Conservation (phyloP, 2,329 filamentous ascomycete genomes). For the Monilinia vaccinii-corymbosi region DNA sequence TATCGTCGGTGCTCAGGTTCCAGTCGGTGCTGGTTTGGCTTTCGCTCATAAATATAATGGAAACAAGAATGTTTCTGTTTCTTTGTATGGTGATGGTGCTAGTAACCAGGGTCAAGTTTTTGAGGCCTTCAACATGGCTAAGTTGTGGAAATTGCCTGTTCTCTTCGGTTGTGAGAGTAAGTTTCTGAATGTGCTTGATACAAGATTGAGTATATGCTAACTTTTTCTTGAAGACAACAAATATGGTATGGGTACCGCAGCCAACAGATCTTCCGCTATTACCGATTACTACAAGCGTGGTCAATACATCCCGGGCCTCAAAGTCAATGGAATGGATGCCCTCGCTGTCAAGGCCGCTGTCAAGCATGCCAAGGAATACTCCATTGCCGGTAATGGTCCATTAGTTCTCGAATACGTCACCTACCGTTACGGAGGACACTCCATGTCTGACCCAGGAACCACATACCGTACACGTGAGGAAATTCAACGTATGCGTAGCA, state of each 20-base stretch:
- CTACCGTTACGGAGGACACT: constrained; percentile 98
- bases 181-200: constrained; percentile 33
- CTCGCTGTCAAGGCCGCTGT: constrained; percentile 96
- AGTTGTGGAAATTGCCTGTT: constrained; percentile 93
- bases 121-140: constrained; percentile 99
- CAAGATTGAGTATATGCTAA: neutral
- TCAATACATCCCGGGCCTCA: constrained; percentile 98
- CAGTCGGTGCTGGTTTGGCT: constrained; percentile 89
- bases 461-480: constrained; percentile 99
- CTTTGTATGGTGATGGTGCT: constrained; percentile 95
- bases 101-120: constrained; percentile 99
- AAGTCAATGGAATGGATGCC: constrained; percentile 99
- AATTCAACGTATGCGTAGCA: constrained; percentile 98
- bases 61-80: constrained; percentile 76
- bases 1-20: constrained; percentile 97
- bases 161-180: constrained; percentile 97
- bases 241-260: constrained; percentile 98
- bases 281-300: constrained; percentile 99
- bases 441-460: constrained; percentile 98
- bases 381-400: constrained; percentile 74
- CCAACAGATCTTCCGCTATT: constrained; percentile 84
- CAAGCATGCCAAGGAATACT: constrained; percentile 86
- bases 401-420: constrained; percentile 98
- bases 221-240: constrained; percentile 71
- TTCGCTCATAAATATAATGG: constrained; percentile 94